Conservation (phyloP, 148 eudicot species). For the Simmondsia chinensis region DNA sequence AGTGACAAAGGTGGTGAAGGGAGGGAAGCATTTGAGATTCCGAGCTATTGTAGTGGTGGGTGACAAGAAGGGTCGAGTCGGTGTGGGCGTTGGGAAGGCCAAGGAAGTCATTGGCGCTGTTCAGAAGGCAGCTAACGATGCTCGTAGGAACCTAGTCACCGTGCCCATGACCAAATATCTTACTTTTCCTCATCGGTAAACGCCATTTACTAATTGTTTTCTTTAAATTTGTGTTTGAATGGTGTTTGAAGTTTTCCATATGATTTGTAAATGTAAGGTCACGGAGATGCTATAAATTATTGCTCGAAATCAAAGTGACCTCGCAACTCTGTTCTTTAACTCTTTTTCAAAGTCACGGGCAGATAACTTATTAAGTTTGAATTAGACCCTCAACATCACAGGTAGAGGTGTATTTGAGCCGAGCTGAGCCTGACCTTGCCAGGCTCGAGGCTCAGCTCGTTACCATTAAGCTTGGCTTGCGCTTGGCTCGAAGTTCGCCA, state of each 20-base stretch:
- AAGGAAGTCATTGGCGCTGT: constrained; percentile 73
- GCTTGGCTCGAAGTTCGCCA: too few species aligned
- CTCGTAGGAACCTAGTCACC: constrained; percentile 58
- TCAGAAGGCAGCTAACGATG: constrained; percentile 71
- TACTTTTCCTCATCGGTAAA: constrained; percentile 90
- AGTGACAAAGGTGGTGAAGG: constrained; percentile 92
- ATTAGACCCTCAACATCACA: too few species aligned
- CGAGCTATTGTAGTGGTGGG: constrained; percentile 91
- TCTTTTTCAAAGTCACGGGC: too few species aligned
- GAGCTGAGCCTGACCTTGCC: too few species aligned
- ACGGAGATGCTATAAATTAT: too few species aligned
- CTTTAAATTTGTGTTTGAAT: background rate
- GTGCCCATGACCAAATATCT: constrained; percentile 82
- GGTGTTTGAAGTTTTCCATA: background rate
- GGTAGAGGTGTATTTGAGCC: too few species aligned
- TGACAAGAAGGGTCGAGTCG: constrained; percentile 80
- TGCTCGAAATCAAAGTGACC: too few species aligned
- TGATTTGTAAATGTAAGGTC: too few species aligned
- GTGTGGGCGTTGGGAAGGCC: constrained; percentile 91
- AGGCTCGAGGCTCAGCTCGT: too few species aligned
- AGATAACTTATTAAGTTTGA: too few species aligned
- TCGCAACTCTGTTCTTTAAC: too few species aligned
- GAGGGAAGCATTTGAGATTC: constrained; percentile 85
- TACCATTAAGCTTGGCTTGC: too few species aligned
- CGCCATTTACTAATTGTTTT: background rate